phyloP scores from a whole-genome alignment of 768 basidiomycete genomes.

The Pisolithus albus region DNA sequence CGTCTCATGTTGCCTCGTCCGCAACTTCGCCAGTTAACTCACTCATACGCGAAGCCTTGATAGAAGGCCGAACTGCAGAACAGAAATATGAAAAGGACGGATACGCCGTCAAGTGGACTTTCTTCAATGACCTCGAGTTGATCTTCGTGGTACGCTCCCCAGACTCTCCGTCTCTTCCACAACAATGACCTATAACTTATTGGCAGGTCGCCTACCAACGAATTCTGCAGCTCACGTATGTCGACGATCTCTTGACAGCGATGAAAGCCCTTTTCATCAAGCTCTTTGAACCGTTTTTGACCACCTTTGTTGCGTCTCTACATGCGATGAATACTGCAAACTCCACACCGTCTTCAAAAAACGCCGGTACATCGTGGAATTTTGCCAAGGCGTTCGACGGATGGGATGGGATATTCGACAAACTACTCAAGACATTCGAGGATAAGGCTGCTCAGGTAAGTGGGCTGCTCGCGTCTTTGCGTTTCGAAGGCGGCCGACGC shows the following conservation, averaged over 20 bases:
- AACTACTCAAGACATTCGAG: conserved; percentile 65
- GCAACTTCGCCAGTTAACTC: conserved; percentile 80
- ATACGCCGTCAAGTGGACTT: conserved; percentile 90
- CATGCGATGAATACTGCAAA: conserved; percentile 53
- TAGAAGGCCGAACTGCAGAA: conserved; percentile 79
- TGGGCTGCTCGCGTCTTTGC: conserved; percentile 6
- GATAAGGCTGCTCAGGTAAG: conserved; percentile 62
- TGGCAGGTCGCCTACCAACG: conserved; percentile 90
- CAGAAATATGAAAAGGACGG: conserved; percentile 91
- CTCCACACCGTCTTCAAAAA: conserved; percentile 21
- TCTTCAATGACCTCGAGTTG: conserved; percentile 90
- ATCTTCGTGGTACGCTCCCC: conserved; percentile 79
- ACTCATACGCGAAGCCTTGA: conserved; percentile 83
- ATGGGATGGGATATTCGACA: conserved; percentile 80
- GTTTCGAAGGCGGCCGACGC: neutral
- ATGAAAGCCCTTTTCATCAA: conserved; percentile 83
- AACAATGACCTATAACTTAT: neutral
- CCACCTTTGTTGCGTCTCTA: conserved; percentile 77
- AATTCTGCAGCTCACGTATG: conserved; percentile 89
- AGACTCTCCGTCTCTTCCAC: neutral
- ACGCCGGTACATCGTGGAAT: conserved; percentile 49
- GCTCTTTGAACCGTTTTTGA: conserved; percentile 77
- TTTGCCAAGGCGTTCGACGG: conserved; percentile 64
- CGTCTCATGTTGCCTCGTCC: conserved; percentile 59
- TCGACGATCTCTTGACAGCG: conserved; percentile 77